These are phyloP conservation scores for Populus nigra DNA, from an alignment of 345 rosid genomes.

Conservation along the genomic window DNA sequence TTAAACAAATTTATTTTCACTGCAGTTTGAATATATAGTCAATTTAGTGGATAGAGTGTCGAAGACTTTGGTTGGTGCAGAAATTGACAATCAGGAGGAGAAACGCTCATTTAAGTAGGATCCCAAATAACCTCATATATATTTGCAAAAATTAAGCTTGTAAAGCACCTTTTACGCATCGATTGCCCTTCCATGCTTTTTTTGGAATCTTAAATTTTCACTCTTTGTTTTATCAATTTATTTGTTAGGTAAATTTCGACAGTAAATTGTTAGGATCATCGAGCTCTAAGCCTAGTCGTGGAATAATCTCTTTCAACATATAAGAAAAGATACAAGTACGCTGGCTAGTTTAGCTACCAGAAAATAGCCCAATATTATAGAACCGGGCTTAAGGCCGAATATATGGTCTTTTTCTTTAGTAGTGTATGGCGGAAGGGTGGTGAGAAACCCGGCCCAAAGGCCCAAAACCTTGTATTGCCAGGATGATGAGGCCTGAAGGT, in stretches of 20 bases:
- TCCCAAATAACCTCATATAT: not conserved
- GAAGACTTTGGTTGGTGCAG: not conserved
- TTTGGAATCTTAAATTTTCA: too few relatives aligned
- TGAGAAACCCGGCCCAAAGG: not conserved
- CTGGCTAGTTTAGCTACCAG: not conserved
- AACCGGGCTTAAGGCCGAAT: not conserved
- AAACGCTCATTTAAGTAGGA: not conserved
- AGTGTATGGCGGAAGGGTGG: not conserved
- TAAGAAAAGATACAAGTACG: not conserved
- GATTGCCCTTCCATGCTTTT: not conserved
- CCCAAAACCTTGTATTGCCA: not conserved
- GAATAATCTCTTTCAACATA: too few relatives aligned
- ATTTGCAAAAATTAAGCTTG: not conserved
- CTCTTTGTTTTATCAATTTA: not conserved
- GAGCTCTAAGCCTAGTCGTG: too few relatives aligned
- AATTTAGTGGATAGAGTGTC: not conserved
- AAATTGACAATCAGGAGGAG: too few relatives aligned
- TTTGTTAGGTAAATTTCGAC: too few relatives aligned
- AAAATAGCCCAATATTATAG: not conserved
- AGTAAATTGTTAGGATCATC: too few relatives aligned
- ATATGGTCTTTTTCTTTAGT: too few relatives aligned
- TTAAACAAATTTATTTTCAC: too few relatives aligned
- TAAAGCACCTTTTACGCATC: not conserved
- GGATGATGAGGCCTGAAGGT: too few relatives aligned
- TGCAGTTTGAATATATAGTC: too few relatives aligned